Base-by-base conservation (phyloP, 2,329 filamentous ascomycete species). In the Parascedosporium putredinis region DNA sequence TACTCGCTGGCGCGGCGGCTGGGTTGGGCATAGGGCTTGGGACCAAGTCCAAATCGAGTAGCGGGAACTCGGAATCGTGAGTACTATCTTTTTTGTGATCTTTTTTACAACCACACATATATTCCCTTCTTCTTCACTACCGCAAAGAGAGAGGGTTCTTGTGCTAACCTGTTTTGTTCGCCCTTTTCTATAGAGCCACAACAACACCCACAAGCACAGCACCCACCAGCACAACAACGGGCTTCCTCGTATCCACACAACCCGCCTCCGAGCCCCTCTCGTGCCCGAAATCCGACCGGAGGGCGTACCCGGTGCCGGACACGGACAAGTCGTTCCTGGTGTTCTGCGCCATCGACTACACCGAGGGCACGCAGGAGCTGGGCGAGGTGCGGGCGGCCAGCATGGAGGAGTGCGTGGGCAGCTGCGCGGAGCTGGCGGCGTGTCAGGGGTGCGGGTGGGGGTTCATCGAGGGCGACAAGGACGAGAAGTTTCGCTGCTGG, bases 371-470 rank as follows among this genome's bases (percentile, higher is more conserved):
- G 27, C 56, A 56, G 18, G 65, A 68, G 51, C 58, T 70, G 29
- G 62, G 55, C n/a, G 61, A 59, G 42, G 61, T 67, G 20, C 60
- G 58, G 51, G 68, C 67, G 2, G 57, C 60, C 45, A 69, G 55
- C 51, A 64, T 72, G 59, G 60, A 68, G 49, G 67, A 66, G 23
- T 74, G 71, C 57, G 71, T 73, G 54, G 62, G 66, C 44, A 65
- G 65, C 29, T 74, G 71, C 54, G 70, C 70, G 0, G 63, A 62
- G 4, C 66, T 62, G 9, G 47, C 55, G 2, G 62, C 60, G n/a
- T 74, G 70, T 53, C 66, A 64, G 1, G 71, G 66, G 5, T 69
- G 65, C 50, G 67, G 68, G 7, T 74, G 71, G 71, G 71, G 71
- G 2, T 62, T 66, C 45, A 60, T 71, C 10, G 54, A 63, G 0